Evolutionary conservation across 163 green algal genomes (phyloP).

Genomic region (Scenedesmus sp.): DNA sequence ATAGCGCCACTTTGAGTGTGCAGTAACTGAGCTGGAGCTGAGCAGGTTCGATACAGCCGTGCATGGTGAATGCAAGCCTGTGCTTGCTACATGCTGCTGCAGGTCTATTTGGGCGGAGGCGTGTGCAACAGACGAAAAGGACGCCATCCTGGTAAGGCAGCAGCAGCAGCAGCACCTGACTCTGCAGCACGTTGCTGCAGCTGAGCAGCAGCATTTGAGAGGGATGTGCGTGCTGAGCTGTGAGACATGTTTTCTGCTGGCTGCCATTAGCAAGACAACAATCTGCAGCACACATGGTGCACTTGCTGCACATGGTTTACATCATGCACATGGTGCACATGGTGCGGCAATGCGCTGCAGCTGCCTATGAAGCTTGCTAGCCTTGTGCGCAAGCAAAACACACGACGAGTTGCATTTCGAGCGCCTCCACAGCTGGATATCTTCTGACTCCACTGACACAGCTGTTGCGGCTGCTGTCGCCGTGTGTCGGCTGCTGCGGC

Average conservation of each 20-base stretch:
- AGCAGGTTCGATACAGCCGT: background rate
- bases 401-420: too few species aligned
- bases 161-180: too few species aligned
- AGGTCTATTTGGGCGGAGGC: conserved; percentile 46
- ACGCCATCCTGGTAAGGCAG: conserved; percentile 38
- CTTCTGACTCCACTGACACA: background rate
- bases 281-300: background rate
- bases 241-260: background rate
- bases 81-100: background rate
- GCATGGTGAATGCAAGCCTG: background rate
- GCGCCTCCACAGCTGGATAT: too few species aligned
- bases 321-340: too few species aligned
- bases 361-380: too few species aligned
- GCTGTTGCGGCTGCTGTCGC: background rate
- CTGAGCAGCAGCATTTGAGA: background rate
- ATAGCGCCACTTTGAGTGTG: background rate
- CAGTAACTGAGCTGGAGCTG: background rate
- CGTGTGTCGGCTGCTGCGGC: background rate
- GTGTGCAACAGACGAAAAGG: conserved; percentile 49
- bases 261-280: background rate
- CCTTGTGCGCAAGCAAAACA: too few species aligned
- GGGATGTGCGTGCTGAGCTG: background rate
- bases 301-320: too few species aligned
- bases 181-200: background rate
- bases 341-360: too few species aligned